Evolutionary conservation across 352 stramenopile species (phyloP).

Genomic region (Globisporangium splendens): DNA sequence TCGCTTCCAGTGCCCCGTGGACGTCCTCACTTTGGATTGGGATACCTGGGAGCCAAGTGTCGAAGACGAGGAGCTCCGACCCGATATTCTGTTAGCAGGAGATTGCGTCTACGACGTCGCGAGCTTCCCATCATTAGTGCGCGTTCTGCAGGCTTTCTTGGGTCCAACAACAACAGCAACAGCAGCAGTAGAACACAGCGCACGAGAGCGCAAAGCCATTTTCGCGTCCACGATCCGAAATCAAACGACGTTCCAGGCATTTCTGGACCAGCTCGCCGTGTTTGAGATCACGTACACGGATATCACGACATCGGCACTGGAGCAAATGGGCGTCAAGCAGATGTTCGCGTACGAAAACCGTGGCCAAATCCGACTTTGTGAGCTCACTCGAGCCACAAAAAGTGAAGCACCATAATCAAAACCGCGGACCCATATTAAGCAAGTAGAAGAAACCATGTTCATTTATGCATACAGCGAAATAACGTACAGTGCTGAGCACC

Average conservation of each 20-base stretch:
- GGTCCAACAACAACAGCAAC: neutral
- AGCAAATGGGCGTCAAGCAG: constrained; percentile 31
- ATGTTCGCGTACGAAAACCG: constrained; percentile 61
- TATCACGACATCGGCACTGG: constrained; percentile 42
- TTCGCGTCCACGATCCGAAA: constrained; percentile 80
- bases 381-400: constrained; percentile 7
- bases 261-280: constrained; percentile 53
- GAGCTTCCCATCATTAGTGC: constrained; percentile 53
- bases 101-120: constrained; percentile 78
- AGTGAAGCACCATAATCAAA: no score
- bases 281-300: constrained; percentile 62
- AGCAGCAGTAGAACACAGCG: neutral
- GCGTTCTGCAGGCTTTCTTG: constrained; percentile 60
- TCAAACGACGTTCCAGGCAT: constrained; percentile 68
- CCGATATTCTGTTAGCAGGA: constrained; percentile 63
- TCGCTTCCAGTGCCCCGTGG: constrained; percentile 43
- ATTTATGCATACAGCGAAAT: no score
- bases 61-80: constrained; percentile 16
- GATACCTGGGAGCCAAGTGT: constrained; percentile 51
- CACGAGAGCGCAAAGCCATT: constrained; percentile 40
- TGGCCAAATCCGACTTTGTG: constrained; percentile 66
- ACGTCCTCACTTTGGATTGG: constrained; percentile 67
- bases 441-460: no score
- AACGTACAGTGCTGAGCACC: no score
- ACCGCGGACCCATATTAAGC: no score